phyloP scores from a whole-genome alignment of 2,329 filamentous ascomycete genomes.

The Diaporthe batatas region DNA sequence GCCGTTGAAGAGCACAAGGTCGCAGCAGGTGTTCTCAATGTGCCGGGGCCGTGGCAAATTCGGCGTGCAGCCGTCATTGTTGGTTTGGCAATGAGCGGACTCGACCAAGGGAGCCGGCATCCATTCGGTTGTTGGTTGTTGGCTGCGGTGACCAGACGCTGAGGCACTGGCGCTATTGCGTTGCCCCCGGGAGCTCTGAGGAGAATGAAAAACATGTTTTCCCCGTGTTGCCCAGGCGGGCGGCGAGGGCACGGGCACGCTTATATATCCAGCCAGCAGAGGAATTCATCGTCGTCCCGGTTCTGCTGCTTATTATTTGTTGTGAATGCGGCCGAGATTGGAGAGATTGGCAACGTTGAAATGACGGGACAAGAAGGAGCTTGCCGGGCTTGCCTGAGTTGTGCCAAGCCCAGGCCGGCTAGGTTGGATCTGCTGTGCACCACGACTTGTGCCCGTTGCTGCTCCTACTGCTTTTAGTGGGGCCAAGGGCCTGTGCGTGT shows the following conservation, averaged over 20 bases:
- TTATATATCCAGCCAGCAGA: constrained; percentile 12
- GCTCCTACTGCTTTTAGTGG: constrained; percentile 42
- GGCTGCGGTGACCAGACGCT: neutral
- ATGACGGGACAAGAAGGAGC: neutral
- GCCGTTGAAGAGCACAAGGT: neutral
- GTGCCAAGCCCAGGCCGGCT: constrained; percentile 23
- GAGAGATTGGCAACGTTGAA: constrained; percentile 8
- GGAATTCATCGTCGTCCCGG: constrained; percentile 22
- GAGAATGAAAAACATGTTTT: constrained; percentile 34
- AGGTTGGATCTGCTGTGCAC: constrained; percentile 1
- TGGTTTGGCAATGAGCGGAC: neutral
- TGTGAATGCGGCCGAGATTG: constrained; percentile 27
- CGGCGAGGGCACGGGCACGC: no score
- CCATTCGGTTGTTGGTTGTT: neutral
- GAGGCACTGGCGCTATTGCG: neutral
- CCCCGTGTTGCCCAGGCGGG: neutral
- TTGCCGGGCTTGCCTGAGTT: no score
- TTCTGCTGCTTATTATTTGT: neutral
- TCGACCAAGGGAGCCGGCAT: constrained; percentile 20
- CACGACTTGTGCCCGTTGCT: constrained; percentile 36
- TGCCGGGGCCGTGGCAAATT: neutral
- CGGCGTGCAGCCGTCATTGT: neutral
- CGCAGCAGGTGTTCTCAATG: neutral
- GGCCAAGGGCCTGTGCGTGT: constrained; percentile 45
- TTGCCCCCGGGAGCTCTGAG: neutral